Evolutionary conservation across 106 monocot species (phyloP).

Genomic region (Dendrobium nobile): DNA sequence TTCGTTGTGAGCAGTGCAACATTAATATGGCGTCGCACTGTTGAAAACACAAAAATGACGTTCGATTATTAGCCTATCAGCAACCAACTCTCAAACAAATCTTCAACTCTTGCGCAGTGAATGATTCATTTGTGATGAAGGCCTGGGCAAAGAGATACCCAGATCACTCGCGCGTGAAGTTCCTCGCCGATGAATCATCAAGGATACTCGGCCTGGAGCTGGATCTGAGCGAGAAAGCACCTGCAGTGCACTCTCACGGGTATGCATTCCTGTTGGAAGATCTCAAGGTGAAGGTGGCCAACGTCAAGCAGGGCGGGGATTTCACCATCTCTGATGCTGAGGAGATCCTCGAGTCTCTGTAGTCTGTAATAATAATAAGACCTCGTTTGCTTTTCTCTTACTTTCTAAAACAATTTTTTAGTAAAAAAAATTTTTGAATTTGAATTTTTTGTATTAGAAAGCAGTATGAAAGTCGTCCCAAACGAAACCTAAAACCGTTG

Average conservation of each 20-base stretch:
- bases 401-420: no score
- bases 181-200: slow-evolving; percentile 79
- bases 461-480: no score
- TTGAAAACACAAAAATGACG: no score
- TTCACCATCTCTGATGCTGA: slow-evolving; percentile 91
- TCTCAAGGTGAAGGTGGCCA: slow-evolving; percentile 68
- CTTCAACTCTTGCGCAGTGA: slow-evolving; percentile 35
- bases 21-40: no score
- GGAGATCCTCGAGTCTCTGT: slow-evolving; percentile 74
- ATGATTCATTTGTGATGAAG: slow-evolving; percentile 93
- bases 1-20: no score
- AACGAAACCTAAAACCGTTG: no score
- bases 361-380: no score
- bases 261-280: slow-evolving; percentile 74
- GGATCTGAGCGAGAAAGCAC: slow-evolving; percentile 79
- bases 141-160: slow-evolving; percentile 91
- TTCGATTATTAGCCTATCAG: no score
- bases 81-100: no score
- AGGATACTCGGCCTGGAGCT: slow-evolving; percentile 81
- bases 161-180: slow-evolving; percentile 77
- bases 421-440: no score
- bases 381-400: no score
- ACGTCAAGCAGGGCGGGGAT: slow-evolving; percentile 79
- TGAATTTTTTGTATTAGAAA: no score
- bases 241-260: slow-evolving; percentile 63